Evolutionary conservation across 2,329 filamentous ascomycete genomes (phyloP).

Genomic region (Monilinia polystroma): DNA sequence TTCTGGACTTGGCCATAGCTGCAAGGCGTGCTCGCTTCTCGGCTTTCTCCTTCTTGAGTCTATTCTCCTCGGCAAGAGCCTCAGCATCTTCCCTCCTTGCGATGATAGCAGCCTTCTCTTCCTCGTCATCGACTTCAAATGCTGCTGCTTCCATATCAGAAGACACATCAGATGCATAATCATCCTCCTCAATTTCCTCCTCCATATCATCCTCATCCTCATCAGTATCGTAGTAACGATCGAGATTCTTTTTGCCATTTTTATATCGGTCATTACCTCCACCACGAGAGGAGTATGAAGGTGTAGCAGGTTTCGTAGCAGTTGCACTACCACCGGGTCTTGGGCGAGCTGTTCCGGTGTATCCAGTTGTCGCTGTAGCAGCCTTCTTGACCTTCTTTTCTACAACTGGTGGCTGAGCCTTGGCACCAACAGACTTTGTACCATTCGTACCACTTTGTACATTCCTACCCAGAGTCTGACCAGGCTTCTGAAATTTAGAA

Average conservation of each 20-base stretch:
- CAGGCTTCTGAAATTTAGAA: constrained; percentile 34
- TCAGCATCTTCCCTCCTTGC: constrained; percentile 67
- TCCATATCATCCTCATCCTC: constrained; percentile 36
- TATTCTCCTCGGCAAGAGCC: constrained; percentile 61
- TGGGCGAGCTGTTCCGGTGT: constrained; percentile 64
- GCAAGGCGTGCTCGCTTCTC: constrained; percentile 43
- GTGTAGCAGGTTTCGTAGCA: constrained; percentile 33
- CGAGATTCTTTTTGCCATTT: constrained; percentile 41
- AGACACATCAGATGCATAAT: constrained; percentile 64
- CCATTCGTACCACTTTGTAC: constrained; percentile 27
- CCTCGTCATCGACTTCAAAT: constrained; percentile 72
- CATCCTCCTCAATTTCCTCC: constrained; percentile 47
- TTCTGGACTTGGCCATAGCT: constrained; percentile 37
- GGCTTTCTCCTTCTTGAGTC: constrained; percentile 62
- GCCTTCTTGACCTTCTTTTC: constrained; percentile 63
- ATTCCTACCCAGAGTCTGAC: constrained; percentile 27
- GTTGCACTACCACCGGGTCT: constrained; percentile 46
- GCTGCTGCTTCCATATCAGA: constrained; percentile 78
- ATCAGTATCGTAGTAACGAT: constrained; percentile 42
- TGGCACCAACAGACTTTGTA: constrained; percentile 25
- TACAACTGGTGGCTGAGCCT: constrained; percentile 36
- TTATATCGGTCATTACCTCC: constrained; percentile 29
- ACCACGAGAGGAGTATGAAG: constrained; percentile 30
- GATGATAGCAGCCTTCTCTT: constrained; percentile 58
- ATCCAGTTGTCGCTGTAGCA: constrained; percentile 61